phyloP scores from a whole-genome alignment of 139 green algal genomes.

The Trebouxia sp. region DNA sequence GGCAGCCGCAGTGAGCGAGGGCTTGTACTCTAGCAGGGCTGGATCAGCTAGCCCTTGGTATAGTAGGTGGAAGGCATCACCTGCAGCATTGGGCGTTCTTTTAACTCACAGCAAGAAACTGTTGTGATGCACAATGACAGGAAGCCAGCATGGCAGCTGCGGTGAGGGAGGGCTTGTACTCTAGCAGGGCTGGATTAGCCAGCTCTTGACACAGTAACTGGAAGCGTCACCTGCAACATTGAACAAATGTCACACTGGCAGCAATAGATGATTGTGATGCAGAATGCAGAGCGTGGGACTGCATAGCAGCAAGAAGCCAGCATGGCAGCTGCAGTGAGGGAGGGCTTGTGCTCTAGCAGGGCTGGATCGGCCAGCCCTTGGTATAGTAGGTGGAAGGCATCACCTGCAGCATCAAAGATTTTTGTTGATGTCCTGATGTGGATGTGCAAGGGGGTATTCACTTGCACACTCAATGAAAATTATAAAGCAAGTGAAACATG shows the following conservation, averaged over 20 bases:
- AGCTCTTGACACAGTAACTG: conserved; percentile 35
- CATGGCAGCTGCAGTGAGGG: conserved; percentile 43
- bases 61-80: conserved; percentile 41
- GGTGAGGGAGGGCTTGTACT: conserved; percentile 39
- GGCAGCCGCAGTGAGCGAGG: conserved; percentile 47
- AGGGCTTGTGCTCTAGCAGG: conserved; percentile 39
- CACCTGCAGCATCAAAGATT: background rate
- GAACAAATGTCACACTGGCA: no score
- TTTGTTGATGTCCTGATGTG: no score
- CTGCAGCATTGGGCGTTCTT: background rate
- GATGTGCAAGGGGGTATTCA: no score
- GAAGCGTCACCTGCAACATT: conserved; percentile 18
- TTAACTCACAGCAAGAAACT: no score
- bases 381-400: conserved; percentile 38
- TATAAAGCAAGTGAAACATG: no score
- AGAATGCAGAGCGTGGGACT: no score
- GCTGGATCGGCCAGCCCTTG: conserved; percentile 14
- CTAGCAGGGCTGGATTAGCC: conserved; percentile 24
- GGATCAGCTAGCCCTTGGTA: conserved; percentile 17
- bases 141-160: conserved; percentile 42
- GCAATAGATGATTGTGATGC: no score
- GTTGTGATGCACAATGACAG: no score
- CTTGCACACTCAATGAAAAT: no score
- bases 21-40: conserved; percentile 33
- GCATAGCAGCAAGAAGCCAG: conserved; percentile 32